These are phyloP conservation scores for Asterella californica DNA, from an alignment of 225 moss, liverwort and hornwort genomes.

Conservation along the genomic window DNA sequence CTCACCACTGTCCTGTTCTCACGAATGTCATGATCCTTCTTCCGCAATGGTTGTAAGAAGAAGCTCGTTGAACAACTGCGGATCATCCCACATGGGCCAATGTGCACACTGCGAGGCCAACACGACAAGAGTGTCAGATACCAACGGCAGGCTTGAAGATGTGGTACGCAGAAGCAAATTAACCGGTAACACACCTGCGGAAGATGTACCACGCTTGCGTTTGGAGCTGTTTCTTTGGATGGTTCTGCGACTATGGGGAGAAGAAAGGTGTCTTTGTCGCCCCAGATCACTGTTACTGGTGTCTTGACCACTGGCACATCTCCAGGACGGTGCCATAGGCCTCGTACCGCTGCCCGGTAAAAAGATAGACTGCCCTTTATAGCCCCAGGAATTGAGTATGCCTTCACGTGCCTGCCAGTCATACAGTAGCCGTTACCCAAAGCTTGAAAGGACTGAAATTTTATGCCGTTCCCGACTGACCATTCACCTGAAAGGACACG, in stretches of 20 bases:
- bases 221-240: constrained; percentile 45
- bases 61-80: constrained; percentile 30
- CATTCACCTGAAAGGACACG: neutral
- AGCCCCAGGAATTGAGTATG: constrained; percentile 46
- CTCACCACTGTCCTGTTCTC: no score
- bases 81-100: constrained; percentile 61
- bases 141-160: neutral
- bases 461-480: neutral
- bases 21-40: neutral
- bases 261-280: constrained; percentile 53
- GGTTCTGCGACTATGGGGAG: constrained; percentile 50
- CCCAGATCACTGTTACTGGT: constrained; percentile 65
- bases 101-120: constrained; percentile 61
- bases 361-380: constrained; percentile 50
- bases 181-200: constrained; percentile 27
- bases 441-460: neutral
- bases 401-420: constrained; percentile 51
- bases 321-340: constrained; percentile 40
- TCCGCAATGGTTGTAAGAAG: constrained; percentile 19
- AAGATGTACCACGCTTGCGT: constrained; percentile 46
- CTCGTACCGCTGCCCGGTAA: constrained; percentile 57
- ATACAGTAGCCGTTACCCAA: neutral
- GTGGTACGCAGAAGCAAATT: neutral
- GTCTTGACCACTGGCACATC: constrained; percentile 29
- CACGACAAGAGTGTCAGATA: neutral